A percentile compares a stretch with the other conserved stretches of the same genome.
phyloP scores from a whole-genome alignment of 1,284 basidiomycete species.

The Paramarasmius palmivorus region DNA sequence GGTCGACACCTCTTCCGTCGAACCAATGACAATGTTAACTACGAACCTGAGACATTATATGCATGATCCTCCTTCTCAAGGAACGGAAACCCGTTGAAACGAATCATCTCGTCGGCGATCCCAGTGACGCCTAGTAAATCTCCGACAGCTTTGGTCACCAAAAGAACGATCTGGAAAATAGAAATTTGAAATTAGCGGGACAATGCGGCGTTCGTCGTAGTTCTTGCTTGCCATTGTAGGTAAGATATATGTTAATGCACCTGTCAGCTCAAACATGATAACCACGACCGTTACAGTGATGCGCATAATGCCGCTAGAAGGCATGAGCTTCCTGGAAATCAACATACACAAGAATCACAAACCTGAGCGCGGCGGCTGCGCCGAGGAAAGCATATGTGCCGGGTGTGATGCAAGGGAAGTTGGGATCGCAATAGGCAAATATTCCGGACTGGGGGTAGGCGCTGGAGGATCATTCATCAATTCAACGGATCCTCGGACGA shows the following conservation, averaged over 20 bases:
- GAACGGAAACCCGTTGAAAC: conserved; percentile 96
- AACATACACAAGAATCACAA: conserved; percentile 23
- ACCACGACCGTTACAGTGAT: conserved; percentile 98
- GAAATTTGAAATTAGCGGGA: neutral
- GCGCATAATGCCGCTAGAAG: conserved; percentile 85
- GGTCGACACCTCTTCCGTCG: conserved; percentile 72
- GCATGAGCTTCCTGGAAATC: neutral
- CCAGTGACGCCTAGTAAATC: conserved; percentile 92
- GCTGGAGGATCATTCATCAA: conserved; percentile 39
- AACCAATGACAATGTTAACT: conserved; percentile 1
- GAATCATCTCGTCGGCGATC: conserved; percentile 96
- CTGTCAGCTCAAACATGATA: conserved; percentile 99
- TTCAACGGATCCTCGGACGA: neutral
- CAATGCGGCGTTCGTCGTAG: no score
- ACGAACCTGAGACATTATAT: conserved; percentile 83
- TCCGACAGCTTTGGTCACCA: conserved; percentile 97
- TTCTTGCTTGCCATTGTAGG: conserved; percentile 85
- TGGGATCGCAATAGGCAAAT: conserved; percentile 89
- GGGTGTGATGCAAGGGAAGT: conserved; percentile 96
- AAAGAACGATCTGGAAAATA: conserved; percentile 77
- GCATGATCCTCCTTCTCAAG: conserved; percentile 92
- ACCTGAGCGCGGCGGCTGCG: conserved; percentile 93
- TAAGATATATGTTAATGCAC: conserved; percentile 95
- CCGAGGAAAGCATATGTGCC: conserved; percentile 97
- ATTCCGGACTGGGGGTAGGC: conserved; percentile 82